phyloP scores from a whole-genome alignment of 179 eudicot species.

The Patellifolia procumbens region DNA sequence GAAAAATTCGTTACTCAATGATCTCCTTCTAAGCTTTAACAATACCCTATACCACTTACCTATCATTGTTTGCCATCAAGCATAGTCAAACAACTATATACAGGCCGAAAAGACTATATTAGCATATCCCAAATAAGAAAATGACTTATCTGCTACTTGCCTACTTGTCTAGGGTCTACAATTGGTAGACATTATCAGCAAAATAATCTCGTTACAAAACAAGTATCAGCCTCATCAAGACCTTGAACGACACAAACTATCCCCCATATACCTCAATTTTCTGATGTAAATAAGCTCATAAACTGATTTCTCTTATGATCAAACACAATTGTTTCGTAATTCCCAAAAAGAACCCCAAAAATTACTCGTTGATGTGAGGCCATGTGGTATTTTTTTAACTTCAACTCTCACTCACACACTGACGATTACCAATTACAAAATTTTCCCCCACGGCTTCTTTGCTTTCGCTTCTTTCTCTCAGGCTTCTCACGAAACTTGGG shows the following conservation, averaged over 20 bases:
- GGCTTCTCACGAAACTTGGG: too few relatives aligned
- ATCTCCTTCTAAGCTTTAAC: constrained; percentile 8
- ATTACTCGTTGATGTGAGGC: too few relatives aligned
- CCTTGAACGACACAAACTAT: too few relatives aligned
- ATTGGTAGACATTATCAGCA: not conserved
- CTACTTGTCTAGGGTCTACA: not conserved
- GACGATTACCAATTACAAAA: too few relatives aligned
- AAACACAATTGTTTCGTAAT: not conserved
- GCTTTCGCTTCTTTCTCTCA: too few relatives aligned
- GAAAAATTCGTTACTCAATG: not conserved
- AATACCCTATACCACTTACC: not conserved
- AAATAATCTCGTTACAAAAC: not conserved
- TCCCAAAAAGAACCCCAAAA: not conserved
- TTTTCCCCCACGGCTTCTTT: too few relatives aligned
- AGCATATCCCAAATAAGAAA: not conserved
- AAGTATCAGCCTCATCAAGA: not conserved
- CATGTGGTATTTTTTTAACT: too few relatives aligned
- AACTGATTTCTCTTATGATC: not conserved
- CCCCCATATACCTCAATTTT: too few relatives aligned
- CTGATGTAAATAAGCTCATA: not conserved
- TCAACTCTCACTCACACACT: too few relatives aligned
- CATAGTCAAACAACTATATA: constrained; percentile 6
- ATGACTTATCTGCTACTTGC: not conserved
- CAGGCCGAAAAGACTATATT: not conserved
- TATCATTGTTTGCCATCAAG: not conserved